phyloP scores from a whole-genome alignment of 805 yeast genomes.

The Saccharomycopsis fodiens region DNA sequence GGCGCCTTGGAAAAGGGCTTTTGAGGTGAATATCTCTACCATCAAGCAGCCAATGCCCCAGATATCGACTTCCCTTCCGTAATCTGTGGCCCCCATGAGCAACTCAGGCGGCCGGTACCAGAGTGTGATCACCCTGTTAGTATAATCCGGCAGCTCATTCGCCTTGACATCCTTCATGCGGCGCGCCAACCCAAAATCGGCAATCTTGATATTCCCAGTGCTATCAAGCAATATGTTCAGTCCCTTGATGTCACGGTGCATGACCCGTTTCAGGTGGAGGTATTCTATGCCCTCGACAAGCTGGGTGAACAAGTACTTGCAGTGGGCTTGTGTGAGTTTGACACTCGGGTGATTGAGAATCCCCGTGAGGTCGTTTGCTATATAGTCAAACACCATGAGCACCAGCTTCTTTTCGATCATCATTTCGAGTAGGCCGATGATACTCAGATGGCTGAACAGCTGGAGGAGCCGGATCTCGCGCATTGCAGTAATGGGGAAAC shows the following conservation, averaged over 20 bases:
- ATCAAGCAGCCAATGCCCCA: slow-evolving; percentile 97
- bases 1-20: slow-evolving; percentile 77
- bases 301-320: slow-evolving; percentile 60
- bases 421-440: slow-evolving; percentile 79
- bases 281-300: slow-evolving; percentile 62
- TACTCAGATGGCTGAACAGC: slow-evolving; percentile 71
- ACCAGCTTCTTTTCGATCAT: slow-evolving; percentile 71
- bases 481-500: slow-evolving; percentile 92
- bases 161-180: slow-evolving; percentile 52
- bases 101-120: slow-evolving; percentile 99
- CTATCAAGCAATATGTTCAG: slow-evolving; percentile 64
- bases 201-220: slow-evolving; percentile 57
- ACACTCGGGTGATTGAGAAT: slow-evolving; percentile 71
- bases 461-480: slow-evolving; percentile 85
- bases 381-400: slow-evolving; percentile 87
- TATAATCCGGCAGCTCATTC: slow-evolving; percentile 66
- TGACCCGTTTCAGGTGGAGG: slow-evolving; percentile 57
- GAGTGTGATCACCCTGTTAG: slow-evolving; percentile 89
- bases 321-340: slow-evolving; percentile 50
- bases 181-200: slow-evolving; percentile 79
- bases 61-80: slow-evolving; percentile 85
- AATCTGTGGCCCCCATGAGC: slow-evolving; percentile 80
- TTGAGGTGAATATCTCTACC: slow-evolving; percentile 67
- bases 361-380: slow-evolving; percentile 91
- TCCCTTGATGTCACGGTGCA: slow-evolving; percentile 79